A percentile compares a stretch with the other conserved stretches of the same genome.
These are phyloP conservation scores for Daldinia grandis DNA, from an alignment of 495 filamentous ascomycete species.

Conservation along the genomic window DNA sequence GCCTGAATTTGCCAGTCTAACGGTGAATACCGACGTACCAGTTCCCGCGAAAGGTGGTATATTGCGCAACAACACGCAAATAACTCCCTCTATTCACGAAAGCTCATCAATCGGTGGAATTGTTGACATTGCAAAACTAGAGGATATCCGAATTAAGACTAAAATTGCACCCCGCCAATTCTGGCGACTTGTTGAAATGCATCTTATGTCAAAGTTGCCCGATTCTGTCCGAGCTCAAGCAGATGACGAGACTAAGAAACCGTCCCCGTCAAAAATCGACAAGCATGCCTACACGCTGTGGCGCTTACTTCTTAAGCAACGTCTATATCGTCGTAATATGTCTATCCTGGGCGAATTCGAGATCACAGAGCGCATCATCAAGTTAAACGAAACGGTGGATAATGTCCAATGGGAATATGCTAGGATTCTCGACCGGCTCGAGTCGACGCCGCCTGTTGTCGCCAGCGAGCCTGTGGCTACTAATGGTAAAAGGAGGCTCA, in stretches of 20 bases:
- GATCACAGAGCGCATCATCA: slow-evolving; percentile 75
- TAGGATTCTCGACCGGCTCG: slow-evolving; percentile 62
- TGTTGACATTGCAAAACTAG: slow-evolving; percentile 65
- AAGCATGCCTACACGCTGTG: slow-evolving; percentile 75
- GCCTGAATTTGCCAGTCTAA: slow-evolving; percentile 61
- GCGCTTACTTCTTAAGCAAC: slow-evolving; percentile 81
- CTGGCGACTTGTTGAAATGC: slow-evolving; percentile 84
- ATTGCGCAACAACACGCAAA: slow-evolving; percentile 61
- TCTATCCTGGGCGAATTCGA: slow-evolving; percentile 83
- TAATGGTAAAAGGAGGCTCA: slow-evolving; percentile 42
- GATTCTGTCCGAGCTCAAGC: slow-evolving; percentile 63
- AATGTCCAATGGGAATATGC: slow-evolving; percentile 87
- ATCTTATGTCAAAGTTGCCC: slow-evolving; percentile 79
- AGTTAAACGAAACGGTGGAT: slow-evolving; percentile 78
- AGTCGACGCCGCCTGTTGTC: slow-evolving; percentile 25
- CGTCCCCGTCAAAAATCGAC: slow-evolving; percentile 45
- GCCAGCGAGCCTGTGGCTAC: slow-evolving; percentile 6
- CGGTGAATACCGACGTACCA: slow-evolving; percentile 55
- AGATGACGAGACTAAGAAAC: slow-evolving; percentile 31
- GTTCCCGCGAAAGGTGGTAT: slow-evolving; percentile 51
- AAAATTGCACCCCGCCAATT: slow-evolving; percentile 94
- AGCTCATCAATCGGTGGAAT: slow-evolving; percentile 50
- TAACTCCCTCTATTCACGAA: slow-evolving; percentile 33
- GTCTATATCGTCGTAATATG: slow-evolving; percentile 79
- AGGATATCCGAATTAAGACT: slow-evolving; percentile 66